These are phyloP conservation scores for Drechslerella dactyloides DNA, from an alignment of 2,329 filamentous ascomycete species.

Conservation along the genomic window DNA sequence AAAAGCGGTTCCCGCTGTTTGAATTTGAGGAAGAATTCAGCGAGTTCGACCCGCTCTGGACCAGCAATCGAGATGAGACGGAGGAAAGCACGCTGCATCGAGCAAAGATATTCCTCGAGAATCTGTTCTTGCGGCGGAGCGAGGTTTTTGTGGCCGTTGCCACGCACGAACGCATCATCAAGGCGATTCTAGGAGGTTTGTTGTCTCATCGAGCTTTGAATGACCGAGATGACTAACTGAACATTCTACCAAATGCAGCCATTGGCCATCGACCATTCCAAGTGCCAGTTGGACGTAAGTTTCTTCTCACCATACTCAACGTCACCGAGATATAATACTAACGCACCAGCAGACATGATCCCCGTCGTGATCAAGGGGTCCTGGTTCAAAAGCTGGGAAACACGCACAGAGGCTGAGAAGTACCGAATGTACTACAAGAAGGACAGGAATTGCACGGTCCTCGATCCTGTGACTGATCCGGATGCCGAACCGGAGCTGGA, in stretches of 20 bases:
- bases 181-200: constrained; percentile 33
- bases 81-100: constrained; percentile 34
- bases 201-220: not conserved
- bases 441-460: constrained; percentile 42
- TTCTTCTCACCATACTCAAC: constrained; percentile 1
- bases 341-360: constrained; percentile 36
- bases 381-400: constrained; percentile 25
- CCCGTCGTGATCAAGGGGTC: constrained; percentile 45
- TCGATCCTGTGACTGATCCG: constrained; percentile 43
- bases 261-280: constrained; percentile 35
- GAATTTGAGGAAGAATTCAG: constrained; percentile 44
- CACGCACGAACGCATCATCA: constrained; percentile 43
- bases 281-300: constrained; percentile 44
- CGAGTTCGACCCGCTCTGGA: constrained; percentile 45
- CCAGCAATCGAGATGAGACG: constrained; percentile 41
- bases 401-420: constrained; percentile 35
- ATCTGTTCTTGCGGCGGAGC: constrained; percentile 31
- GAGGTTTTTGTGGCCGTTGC: constrained; percentile 36
- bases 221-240: not conserved
- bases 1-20: constrained; percentile 45
- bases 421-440: constrained; percentile 39
- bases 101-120: constrained; percentile 47
- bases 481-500: constrained; percentile 44
- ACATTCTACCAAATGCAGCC: constrained; percentile 18
- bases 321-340: not conserved